Conservation (phyloP, 371 early-diverging fungal species). For the Fennellomyces sp. region DNA sequence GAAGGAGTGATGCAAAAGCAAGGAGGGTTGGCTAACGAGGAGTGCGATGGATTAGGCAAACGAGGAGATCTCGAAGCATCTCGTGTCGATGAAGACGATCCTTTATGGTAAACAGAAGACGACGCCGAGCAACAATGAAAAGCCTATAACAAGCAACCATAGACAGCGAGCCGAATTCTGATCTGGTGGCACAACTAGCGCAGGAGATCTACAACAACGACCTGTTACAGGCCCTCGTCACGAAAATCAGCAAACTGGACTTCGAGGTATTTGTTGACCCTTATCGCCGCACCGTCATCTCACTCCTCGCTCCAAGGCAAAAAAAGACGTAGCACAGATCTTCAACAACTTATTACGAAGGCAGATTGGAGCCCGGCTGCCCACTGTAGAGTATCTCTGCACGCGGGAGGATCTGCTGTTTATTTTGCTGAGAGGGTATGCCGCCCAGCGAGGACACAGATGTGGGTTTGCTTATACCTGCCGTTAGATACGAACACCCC, state of each 20-base stretch:
- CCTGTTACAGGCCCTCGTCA: constrained; percentile 80
- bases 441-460: no score
- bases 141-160: constrained; percentile 2
- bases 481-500: constrained; percentile 89
- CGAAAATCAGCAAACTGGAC: constrained; percentile 88
- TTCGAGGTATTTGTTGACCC: constrained; percentile 73
- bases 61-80: constrained; percentile 94
- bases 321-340: constrained; percentile 96
- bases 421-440: constrained; percentile 83
- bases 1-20: neutral
- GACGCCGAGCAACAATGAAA: neutral
- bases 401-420: constrained; percentile 82
- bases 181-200: constrained; percentile 90
- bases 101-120: constrained; percentile 76
- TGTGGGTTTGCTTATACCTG: no score
- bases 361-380: constrained; percentile 92
- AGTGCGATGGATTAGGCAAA: constrained; percentile 68
- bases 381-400: constrained; percentile 94
- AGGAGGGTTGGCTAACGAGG: neutral
- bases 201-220: constrained; percentile 94
- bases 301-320: constrained; percentile 82
- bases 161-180: constrained; percentile 90
- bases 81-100: constrained; percentile 89
- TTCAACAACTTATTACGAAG: constrained; percentile 95
- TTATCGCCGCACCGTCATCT: neutral